Evolutionary conservation across 2,329 filamentous ascomycete species (phyloP).

Genomic region (Lasiodiplodia gonubiensis): DNA sequence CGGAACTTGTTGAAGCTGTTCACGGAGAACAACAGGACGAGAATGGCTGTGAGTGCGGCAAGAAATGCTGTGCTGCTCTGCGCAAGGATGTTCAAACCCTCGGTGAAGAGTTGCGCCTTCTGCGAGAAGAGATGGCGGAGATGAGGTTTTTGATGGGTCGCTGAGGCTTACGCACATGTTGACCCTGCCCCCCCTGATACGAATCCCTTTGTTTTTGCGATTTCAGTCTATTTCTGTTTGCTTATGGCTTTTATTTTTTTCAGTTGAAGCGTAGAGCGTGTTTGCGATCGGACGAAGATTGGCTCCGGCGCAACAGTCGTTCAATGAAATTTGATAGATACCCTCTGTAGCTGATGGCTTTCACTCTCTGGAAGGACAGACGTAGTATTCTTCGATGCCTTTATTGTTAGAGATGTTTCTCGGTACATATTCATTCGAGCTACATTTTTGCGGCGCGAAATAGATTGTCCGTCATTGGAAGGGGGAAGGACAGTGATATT

Average conservation of each 20-base stretch:
- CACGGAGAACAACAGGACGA: neutral
- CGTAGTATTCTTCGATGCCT: neutral
- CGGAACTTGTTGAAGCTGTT: neutral
- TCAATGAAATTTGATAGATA: conserved; percentile 16
- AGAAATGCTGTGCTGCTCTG: conserved; percentile 16
- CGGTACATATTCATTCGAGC: neutral
- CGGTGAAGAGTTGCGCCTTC: conserved; percentile 4
- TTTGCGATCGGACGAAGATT: conserved; percentile 2
- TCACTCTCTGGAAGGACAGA: conserved; percentile 4
- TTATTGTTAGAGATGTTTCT: neutral
- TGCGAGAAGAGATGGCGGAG: conserved; percentile 21
- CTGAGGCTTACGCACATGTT: neutral
- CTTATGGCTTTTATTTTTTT: neutral
- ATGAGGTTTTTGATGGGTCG: conserved; percentile 24
- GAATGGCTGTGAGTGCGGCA: conserved; percentile 27
- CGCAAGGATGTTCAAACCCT: conserved; percentile 3
- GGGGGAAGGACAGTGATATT: neutral
- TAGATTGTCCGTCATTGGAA: neutral
- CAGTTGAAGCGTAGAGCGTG: conserved; percentile 10
- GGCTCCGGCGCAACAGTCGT: neutral
- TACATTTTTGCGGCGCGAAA: neutral
- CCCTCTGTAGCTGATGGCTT: conserved; percentile 14
- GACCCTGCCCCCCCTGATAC: neutral
- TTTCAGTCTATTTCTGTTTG: neutral
- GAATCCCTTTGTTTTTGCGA: neutral